Percentiles rank a stretch among this genome's conserved stretches.
Evolutionary conservation across 768 basidiomycete genomes (phyloP).

Genomic region (Tricholomella constricta): DNA sequence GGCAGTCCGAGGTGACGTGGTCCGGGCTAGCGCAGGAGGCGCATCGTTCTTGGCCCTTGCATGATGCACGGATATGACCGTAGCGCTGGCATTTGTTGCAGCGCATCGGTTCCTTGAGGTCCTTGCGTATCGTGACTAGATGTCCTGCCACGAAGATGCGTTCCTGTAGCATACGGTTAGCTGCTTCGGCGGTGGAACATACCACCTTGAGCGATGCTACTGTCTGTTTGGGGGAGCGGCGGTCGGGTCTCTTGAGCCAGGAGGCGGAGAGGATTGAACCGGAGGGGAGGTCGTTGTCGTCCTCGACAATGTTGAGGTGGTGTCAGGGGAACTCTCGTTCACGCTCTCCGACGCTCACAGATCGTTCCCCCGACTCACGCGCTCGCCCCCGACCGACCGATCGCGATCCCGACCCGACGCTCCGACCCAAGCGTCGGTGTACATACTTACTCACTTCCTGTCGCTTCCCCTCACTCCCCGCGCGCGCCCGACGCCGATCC

Average conservation of each 20-base stretch:
- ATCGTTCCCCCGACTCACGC: too few species aligned
- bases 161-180: conserved; percentile 2
- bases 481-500: too few species aligned
- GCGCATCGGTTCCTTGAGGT: conserved; percentile 1
- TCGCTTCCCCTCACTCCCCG: too few species aligned
- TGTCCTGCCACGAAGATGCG: conserved; percentile 1
- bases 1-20: not conserved
- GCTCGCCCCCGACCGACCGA: too few species aligned
- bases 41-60: not conserved
- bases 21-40: not conserved
- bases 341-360: too few species aligned
- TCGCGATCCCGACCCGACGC: too few species aligned
- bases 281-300: not conserved
- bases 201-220: not conserved
- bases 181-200: not conserved
- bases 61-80: conserved; percentile 2
- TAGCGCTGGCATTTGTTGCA: conserved; percentile 12
- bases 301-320: not conserved
- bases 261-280: not conserved
- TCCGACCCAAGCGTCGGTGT: too few species aligned
- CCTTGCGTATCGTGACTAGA: not conserved
- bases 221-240: not conserved
- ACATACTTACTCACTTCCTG: too few species aligned
- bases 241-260: conserved; percentile 1
- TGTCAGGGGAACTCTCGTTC: too few species aligned